Base-by-base conservation (phyloP, 2,329 filamentous ascomycete genomes). In the Claviceps sp. region DNA sequence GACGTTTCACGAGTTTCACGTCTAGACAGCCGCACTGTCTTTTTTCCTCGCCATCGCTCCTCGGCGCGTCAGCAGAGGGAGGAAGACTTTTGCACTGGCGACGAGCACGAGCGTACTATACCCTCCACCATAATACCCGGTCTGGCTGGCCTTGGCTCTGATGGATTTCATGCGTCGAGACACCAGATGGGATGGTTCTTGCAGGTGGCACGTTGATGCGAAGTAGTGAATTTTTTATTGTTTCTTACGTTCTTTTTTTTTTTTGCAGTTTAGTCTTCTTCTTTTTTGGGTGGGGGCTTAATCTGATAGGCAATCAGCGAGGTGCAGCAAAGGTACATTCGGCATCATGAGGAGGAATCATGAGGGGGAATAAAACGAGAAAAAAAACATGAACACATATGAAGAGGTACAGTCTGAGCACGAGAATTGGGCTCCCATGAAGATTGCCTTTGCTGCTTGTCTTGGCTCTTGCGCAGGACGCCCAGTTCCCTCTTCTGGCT, bases 1-100 rank as follows among this genome's bases (percentile, higher is more conserved):
- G 67, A 70, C 66, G 67, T 65, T 69, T 71, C 64, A 71, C 65
- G 69, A 71, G 65, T 63, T 69, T 65, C 50, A 71, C 65, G 68
- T 71, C 68, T 70, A 71, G 69, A 71, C 67, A 70, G 66, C 65
- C 64, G 65, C 61, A 63, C 62, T 61, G 59, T 61, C 65, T 60
- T 60, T 56, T 62, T 34, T 44, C 56, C 58, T 61, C 57, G 56
- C 57, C 56, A 61, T 58, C 7, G 57, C 61, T 62, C 61, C 62
- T 57, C 58, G 58, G 58, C 57, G 55, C 57, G 58, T 57, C 60
- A 59, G 61, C 62, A 53, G 60, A 59, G 60, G 59, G 56, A 56
- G 58, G 59, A 59, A 62, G 30, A 34, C 30, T 34, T 34, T 62
- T 62, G 63, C 62, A 60, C 64, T 62, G 62, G 65, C 64, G 60